Evolutionary conservation across 139 green algal genomes (phyloP).

Genomic region (Axilococcus clingmanii): DNA sequence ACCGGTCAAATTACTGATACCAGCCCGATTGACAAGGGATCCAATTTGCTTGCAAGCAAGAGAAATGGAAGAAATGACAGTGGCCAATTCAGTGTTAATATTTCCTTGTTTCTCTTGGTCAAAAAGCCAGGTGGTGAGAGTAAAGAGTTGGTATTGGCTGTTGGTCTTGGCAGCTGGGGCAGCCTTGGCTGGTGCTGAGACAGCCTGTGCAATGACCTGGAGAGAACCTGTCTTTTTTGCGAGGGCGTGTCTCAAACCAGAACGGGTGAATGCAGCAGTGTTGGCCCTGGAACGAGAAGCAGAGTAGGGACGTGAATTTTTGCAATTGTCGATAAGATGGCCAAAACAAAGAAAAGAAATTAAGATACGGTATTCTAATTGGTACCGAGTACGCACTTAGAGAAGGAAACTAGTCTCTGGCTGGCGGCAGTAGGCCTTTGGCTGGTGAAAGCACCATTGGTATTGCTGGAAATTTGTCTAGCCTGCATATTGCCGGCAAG

Average conservation of each 20-base stretch:
- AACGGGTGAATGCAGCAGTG: no score
- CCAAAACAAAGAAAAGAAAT: no score
- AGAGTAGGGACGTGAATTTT: no score
- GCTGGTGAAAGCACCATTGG: no score
- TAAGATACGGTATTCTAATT: no score
- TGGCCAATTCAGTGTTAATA: constrained; percentile 85
- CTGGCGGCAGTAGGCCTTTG: no score
- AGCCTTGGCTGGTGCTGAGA: constrained; percentile 9
- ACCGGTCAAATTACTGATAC: constrained; percentile 88
- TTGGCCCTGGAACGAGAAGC: no score
- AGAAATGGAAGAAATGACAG: constrained; percentile 86
- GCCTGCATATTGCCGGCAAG: no score
- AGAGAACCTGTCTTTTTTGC: neutral
- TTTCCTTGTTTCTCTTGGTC: constrained; percentile 67
- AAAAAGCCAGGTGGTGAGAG: constrained; percentile 31
- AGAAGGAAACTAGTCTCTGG: no score
- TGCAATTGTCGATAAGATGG: no score
- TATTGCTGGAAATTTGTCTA: no score
- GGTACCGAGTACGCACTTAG: no score
- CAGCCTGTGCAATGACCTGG: constrained; percentile 2
- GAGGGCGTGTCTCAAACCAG: neutral
- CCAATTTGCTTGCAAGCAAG: constrained; percentile 98
- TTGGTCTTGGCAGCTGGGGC: neutral
- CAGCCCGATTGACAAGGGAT: constrained; percentile 79
- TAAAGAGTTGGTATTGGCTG: constrained; percentile 20